phyloP scores from a whole-genome alignment of 345 rosid species.

The Salix udensis region DNA sequence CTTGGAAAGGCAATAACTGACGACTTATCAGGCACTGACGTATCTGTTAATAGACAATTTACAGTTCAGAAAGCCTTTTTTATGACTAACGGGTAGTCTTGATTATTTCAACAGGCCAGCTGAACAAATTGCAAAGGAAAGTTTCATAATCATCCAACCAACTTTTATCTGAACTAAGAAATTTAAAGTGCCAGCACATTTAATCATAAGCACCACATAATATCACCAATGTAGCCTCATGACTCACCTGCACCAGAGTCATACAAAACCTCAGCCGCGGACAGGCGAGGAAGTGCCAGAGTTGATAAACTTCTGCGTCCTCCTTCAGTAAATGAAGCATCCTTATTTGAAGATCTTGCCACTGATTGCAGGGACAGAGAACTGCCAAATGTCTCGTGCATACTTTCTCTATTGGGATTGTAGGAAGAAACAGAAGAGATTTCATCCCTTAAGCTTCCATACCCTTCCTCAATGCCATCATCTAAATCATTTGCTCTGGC shows the following conservation, averaged over 20 bases:
- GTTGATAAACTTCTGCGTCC: conserved; percentile 55
- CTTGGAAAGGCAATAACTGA: conserved; percentile 39
- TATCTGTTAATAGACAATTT: conserved; percentile 35
- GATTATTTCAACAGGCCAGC: neutral
- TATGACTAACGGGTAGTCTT: neutral
- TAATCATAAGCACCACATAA: neutral
- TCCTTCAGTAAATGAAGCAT: conserved; percentile 43
- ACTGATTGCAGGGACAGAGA: conserved; percentile 67
- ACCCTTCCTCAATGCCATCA: conserved; percentile 74
- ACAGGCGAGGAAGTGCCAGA: conserved; percentile 50
- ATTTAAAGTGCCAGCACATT: neutral
- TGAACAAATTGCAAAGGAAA: conserved; percentile 4
- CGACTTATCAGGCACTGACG: conserved; percentile 35
- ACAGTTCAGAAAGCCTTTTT: conserved; percentile 17
- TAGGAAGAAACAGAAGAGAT: conserved; percentile 82
- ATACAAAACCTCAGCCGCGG: conserved; percentile 64
- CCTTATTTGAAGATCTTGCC: conserved; percentile 65
- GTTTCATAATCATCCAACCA: neutral
- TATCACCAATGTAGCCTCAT: neutral
- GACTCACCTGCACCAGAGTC: conserved; percentile 54
- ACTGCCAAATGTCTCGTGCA: conserved; percentile 67
- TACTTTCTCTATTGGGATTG: conserved; percentile 55
- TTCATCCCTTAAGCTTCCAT: conserved; percentile 92
- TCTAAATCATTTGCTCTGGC: conserved; percentile 64
- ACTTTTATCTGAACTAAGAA: neutral